Base-by-base conservation (phyloP, 139 green algal species). In the Haematococcus lacustris region DNA sequence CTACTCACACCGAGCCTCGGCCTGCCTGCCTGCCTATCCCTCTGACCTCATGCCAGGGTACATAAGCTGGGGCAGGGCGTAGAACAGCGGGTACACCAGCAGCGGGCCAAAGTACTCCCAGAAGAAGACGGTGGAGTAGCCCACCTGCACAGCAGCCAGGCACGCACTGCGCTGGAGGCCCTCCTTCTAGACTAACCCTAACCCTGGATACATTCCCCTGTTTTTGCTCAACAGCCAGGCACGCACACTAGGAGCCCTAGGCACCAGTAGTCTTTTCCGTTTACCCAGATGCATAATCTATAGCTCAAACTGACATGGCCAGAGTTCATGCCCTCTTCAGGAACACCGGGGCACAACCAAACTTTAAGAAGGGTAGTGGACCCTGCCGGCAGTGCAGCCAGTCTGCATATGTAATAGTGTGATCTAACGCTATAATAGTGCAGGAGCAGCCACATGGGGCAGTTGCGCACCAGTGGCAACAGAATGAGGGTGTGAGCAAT, bases 61-160 rank as follows among this genome's bases (percentile, higher is more conserved):
- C 35, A 93, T 62, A 17, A 91, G 30, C 3, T 85, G 34, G 0
- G 91, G 93, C 0, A 94, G 73, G 75, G 94, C 81, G 79, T 93
- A 98, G 83, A 99, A 94, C 50, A 97, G 76, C 1, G 92, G 85
- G 85, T 97, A 99, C 50, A 98, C 81, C 28, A 91, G 59, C 79
- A 99, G 73, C 0, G 95, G 95, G 1, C 95, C 95, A 51, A 98
- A 87, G 79, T 99, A 99, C 78, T 99, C 95, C 81, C 88, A 96
- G 80, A 99, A 96, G 78, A 98, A 99, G 0, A 99, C 95, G 0
- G 91, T 96, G 5, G 72, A 71, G 82, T 97, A 99, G 53, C 86
- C 88, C 39, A 99, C 90, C 88, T 97, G 88, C 3, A n/a, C 25
- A 26, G 3, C 32, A 41, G 32, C 30, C 25, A 26, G 5, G 25